Evolutionary conservation across 257 asterid species (phyloP).

Genomic region (Ehretia macrophylla): DNA sequence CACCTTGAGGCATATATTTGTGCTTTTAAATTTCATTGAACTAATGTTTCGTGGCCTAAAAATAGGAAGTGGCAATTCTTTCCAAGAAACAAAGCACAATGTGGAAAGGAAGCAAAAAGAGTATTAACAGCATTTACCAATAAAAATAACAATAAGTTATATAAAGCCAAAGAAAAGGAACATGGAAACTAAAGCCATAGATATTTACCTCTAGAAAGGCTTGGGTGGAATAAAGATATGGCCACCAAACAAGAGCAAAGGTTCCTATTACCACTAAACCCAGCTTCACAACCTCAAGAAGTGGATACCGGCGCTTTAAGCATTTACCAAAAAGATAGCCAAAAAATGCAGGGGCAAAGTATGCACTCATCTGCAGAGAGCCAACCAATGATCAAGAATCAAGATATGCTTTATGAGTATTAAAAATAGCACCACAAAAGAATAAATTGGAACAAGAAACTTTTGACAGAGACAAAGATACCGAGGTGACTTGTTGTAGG

Average conservation of each 20-base stretch:
- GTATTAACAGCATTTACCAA: not conserved
- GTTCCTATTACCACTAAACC: conserved; percentile 85
- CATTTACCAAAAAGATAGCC: conserved; percentile 88
- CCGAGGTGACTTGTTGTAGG: not conserved
- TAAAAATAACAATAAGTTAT: not conserved
- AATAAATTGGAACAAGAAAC: not conserved
- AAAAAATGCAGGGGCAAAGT: conserved; percentile 93
- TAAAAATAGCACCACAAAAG: not conserved
- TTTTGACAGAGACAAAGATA: not conserved
- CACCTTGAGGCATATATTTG: too few species aligned
- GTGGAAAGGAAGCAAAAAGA: not conserved
- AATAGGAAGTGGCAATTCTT: too few species aligned
- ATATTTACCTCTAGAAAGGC: conserved; percentile 62
- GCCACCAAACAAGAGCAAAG: conserved; percentile 82
- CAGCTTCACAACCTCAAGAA: conserved; percentile 58
- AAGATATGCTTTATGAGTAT: not conserved
- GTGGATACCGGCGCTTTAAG: conserved; percentile 57
- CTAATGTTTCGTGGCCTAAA: too few species aligned
- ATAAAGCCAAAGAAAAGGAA: conserved; percentile 2
- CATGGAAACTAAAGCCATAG: conserved; percentile 2
- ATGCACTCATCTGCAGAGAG: conserved; percentile 80
- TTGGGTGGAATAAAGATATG: conserved; percentile 72
- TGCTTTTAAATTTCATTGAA: too few species aligned
- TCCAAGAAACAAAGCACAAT: not conserved
- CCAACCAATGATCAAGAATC: conserved; percentile 2